These are phyloP conservation scores for Candida oleophila DNA, from an alignment of 805 yeast genomes.

Conservation along the genomic window DNA sequence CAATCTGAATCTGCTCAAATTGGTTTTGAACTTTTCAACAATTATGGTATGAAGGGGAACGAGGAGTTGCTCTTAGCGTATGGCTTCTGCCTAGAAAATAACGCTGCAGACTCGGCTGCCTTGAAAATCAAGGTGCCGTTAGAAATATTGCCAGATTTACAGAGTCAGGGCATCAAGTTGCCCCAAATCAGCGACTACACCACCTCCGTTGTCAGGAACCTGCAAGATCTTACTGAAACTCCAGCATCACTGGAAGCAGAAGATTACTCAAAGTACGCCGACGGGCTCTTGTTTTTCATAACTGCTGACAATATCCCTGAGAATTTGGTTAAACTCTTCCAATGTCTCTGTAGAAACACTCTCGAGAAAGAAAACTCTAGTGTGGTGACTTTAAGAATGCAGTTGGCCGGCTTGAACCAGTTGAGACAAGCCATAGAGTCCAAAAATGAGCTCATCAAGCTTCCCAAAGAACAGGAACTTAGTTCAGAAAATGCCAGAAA, in stretches of 20 bases:
- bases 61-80: conserved; percentile 79
- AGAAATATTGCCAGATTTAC: conserved; percentile 28
- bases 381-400: conserved; percentile 49
- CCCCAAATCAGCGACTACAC: conserved; percentile 39
- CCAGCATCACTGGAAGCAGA: neutral
- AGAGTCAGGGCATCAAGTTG: conserved; percentile 34
- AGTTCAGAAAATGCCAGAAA: conserved; percentile 12
- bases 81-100: conserved; percentile 67
- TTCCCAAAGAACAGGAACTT: conserved; percentile 1
- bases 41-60: conserved; percentile 86
- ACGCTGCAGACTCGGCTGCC: conserved; percentile 57
- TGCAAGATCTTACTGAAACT: conserved; percentile 2
- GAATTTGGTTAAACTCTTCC: conserved; percentile 52
- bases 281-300: conserved; percentile 41
- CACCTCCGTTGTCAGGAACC: conserved; percentile 27
- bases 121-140: conserved; percentile 57
- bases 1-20: conserved; percentile 25
- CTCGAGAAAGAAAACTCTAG: conserved; percentile 42
- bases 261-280: conserved; percentile 17
- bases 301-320: conserved; percentile 38
- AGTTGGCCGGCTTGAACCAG: conserved; percentile 60
- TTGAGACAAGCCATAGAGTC: conserved; percentile 49
- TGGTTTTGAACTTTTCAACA: conserved; percentile 64
- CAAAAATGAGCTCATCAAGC: conserved; percentile 30
- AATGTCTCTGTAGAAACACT: conserved; percentile 46